Conservation (phyloP, 2,329 filamentous ascomycete genomes). For the Colletotrichum chrysophilum region DNA sequence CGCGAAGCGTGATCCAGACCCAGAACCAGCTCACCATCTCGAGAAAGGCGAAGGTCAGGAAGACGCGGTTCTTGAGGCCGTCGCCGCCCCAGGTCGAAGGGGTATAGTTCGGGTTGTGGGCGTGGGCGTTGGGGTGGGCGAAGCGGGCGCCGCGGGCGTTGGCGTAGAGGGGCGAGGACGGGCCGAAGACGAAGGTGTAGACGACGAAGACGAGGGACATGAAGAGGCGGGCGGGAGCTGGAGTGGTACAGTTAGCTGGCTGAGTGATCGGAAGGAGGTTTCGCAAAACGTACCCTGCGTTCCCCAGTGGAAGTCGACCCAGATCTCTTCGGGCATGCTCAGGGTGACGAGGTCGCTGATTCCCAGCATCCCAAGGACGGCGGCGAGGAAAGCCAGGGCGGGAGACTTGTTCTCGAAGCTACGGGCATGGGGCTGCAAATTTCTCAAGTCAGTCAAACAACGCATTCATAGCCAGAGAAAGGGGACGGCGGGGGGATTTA, state of each 20-base stretch:
- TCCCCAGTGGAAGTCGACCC: constrained; percentile 67
- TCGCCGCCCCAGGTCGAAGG: constrained; percentile 61
- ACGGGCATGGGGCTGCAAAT: constrained; percentile 63
- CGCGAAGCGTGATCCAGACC: constrained; percentile 74
- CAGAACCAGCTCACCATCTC: constrained; percentile 90
- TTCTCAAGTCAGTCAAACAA: not conserved
- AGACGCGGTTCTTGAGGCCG: constrained; percentile 79
- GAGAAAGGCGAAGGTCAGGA: constrained; percentile 85
- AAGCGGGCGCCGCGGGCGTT: constrained; percentile 33
- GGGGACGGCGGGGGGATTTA: constrained; percentile 41
- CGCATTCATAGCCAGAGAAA: no score
- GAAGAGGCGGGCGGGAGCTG: constrained; percentile 68
- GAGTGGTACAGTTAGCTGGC: constrained; percentile 1
- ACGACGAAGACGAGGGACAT: constrained; percentile 66
- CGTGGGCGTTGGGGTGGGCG: constrained; percentile 38
- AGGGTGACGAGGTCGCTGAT: constrained; percentile 70
- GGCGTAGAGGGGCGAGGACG: constrained; percentile 54
- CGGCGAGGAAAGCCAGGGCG: constrained; percentile 75
- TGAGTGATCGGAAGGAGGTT: constrained; percentile 16
- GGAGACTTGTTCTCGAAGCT: constrained; percentile 73
- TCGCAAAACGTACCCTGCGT: constrained; percentile 61
- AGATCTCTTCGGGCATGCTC: constrained; percentile 71
- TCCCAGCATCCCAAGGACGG: constrained; percentile 67
- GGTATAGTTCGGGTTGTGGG: constrained; percentile 38
- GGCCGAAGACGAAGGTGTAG: constrained; percentile 69